phyloP scores from a whole-genome alignment of 495 filamentous ascomycete species.

The Cladorrhinum samala region DNA sequence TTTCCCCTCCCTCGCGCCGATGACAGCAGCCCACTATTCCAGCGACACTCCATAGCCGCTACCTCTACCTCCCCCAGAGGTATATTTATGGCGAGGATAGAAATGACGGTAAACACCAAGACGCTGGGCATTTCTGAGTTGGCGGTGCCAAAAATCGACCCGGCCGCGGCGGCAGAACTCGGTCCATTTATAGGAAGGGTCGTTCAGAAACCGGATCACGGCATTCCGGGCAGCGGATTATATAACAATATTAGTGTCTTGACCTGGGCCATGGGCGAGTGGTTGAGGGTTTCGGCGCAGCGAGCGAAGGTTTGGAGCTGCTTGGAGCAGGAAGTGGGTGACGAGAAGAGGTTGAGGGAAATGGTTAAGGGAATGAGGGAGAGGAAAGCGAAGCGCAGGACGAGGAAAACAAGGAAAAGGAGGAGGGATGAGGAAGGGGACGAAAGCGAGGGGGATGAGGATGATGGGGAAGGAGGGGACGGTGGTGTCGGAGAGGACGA shows the following conservation, averaged over 20 bases:
- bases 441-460: slow-evolving; percentile 11
- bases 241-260: slow-evolving; percentile 40
- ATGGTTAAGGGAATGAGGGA: slow-evolving; percentile 25
- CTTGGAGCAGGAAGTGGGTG: slow-evolving; percentile 34
- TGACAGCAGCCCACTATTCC: slow-evolving; percentile 24
- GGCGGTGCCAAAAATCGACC: slow-evolving; percentile 36
- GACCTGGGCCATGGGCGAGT: slow-evolving; percentile 49
- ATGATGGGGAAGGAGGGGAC: slow-evolving; percentile 9
- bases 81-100: slow-evolving; percentile 40
- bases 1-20: slow-evolving; percentile 29
- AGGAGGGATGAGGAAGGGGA: slow-evolving; percentile 14
- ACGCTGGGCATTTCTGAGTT: slow-evolving; percentile 33
- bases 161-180: slow-evolving; percentile 37
- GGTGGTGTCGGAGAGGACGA: slow-evolving; percentile 12
- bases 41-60: slow-evolving; percentile 36
- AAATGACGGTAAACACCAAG: slow-evolving; percentile 43
- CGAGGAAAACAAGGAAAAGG: slow-evolving; percentile 14
- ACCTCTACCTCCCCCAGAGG: slow-evolving; percentile 30
- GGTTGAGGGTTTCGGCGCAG: slow-evolving; percentile 39
- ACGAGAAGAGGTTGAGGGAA: slow-evolving; percentile 17
- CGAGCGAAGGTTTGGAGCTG: slow-evolving; percentile 43
- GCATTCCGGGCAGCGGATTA: slow-evolving; percentile 21
- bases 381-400: no score
- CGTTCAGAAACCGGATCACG: slow-evolving; percentile 7
- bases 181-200: slow-evolving; percentile 33